A percentile compares a stretch with the other conserved stretches of the same genome.
phyloP scores from a whole-genome alignment of 192 early-diverging fungal genomes.

The Backusella sp. region DNA sequence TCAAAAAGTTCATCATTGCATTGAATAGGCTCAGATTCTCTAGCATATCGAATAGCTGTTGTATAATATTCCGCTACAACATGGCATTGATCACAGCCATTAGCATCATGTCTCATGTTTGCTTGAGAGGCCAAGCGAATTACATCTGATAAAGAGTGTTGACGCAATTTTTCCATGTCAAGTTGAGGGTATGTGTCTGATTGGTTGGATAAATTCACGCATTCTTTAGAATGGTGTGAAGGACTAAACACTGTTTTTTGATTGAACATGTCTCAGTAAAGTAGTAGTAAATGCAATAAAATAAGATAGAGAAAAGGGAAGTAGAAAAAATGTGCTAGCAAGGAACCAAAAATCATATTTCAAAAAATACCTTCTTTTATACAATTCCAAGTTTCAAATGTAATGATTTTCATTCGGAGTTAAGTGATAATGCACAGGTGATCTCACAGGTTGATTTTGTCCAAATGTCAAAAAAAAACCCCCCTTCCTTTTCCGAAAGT shows the following conservation, averaged over 20 bases:
- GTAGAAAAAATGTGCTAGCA: not conserved
- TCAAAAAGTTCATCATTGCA: slow-evolving; percentile 10
- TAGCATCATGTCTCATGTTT: slow-evolving; percentile 6
- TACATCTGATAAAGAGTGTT: not conserved
- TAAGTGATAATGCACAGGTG: not conserved
- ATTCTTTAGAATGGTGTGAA: not conserved
- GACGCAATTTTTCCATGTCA: not conserved
- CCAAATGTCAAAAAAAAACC: not conserved
- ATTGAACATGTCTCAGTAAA: not conserved
- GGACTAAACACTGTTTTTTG: not conserved
- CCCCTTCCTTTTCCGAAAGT: not conserved
- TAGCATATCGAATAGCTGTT: not conserved
- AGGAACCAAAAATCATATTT: not conserved
- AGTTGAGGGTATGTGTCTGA: not conserved
- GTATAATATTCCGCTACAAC: not conserved
- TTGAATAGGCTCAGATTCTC: not conserved
- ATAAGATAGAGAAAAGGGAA: not conserved
- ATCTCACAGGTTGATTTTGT: not conserved
- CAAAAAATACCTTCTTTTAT: not conserved
- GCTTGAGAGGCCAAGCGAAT: not conserved
- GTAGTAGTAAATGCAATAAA: not conserved
- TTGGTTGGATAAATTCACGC: not conserved
- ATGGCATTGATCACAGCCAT: slow-evolving; percentile 2
- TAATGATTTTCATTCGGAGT: slow-evolving; percentile 3
- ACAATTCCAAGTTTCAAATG: slow-evolving; percentile 1